Base-by-base conservation (phyloP, 2,329 filamentous ascomycete genomes). In the Graphilbum sp. region DNA sequence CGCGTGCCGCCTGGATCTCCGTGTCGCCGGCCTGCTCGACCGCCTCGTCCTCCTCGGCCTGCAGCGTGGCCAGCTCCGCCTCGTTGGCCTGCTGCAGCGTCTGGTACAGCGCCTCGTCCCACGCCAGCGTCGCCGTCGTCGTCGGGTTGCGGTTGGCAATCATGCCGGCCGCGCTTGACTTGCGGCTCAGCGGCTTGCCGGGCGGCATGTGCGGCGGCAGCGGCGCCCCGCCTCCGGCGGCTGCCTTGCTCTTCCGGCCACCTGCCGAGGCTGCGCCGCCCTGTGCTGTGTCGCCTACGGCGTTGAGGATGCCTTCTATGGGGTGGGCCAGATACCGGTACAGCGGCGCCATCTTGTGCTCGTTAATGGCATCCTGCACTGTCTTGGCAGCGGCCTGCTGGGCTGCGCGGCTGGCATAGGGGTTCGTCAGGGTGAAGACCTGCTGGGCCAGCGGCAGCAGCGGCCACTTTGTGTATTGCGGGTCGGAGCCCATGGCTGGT, bases 11-110 rank as follows among this genome's bases (percentile, higher is more conserved):
- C 61, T 88, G 78, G 47, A 98, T 77, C 63, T 98, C 90, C 12
- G 85, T 95, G 53, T 98, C 90, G 39, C 90, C 90, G 43, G 88
- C 88, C 60, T 92, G 87, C 69, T 98, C 90, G 31, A 81, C 79
- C 10, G 90, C 90, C 55, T 98, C 87, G 44, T 94, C 88, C 58
- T 88, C 79, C 59, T 90, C 83, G 59, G 86, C 86, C 61, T 87
- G 76, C 51, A 81, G 75, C 37, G 63, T 69, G 47, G 81, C 79
- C 35, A 88, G 63, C 63, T 88, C 81, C 51, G 72, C 70, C 49
- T 84, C 79, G 50, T 90, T 90, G 46, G 84, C 79, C 46, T 72
- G 73, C 56, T 79, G 74, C 47, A 90, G 62, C 54, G 73, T 70
- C 51, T 82, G 72, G 56, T 95, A 96, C 43, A 94, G 63, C 19